These are phyloP conservation scores for Aquanectria penicillioides DNA, from an alignment of 2,329 filamentous ascomycete species.

Conservation along the genomic window DNA sequence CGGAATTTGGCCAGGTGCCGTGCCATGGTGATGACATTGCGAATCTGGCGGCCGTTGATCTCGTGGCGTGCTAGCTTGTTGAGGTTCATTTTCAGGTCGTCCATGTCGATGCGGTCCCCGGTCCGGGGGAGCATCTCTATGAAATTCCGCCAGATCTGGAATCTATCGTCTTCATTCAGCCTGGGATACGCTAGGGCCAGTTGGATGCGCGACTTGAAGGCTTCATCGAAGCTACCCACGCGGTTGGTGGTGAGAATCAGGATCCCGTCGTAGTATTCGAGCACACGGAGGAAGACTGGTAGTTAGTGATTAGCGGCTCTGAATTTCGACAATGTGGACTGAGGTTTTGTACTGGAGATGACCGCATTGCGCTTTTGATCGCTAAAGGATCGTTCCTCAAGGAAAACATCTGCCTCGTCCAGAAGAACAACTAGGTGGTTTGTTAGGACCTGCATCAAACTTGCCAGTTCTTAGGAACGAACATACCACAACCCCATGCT, in stretches of 20 bases:
- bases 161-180: constrained; percentile 33
- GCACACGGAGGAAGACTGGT: constrained; percentile 51
- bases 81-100: constrained; percentile 21
- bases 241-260: constrained; percentile 58
- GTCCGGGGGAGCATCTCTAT: constrained; percentile 39
- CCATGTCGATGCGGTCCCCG: constrained; percentile 25
- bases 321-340: no score
- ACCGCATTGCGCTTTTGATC: constrained; percentile 18
- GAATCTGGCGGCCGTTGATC: constrained; percentile 46
- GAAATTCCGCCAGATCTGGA: constrained; percentile 41
- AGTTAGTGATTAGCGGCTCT: neutral
- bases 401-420: constrained; percentile 23
- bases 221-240: constrained; percentile 56
- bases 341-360: constrained; percentile 10
- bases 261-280: constrained; percentile 55
- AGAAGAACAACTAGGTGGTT: constrained; percentile 1
- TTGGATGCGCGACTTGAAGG: constrained; percentile 54
- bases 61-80: constrained; percentile 10
- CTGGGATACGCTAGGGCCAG: constrained; percentile 39
- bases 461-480: neutral
- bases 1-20: constrained; percentile 28
- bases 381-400: constrained; percentile 14
- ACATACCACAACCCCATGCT: constrained; percentile 25
- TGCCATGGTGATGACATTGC: constrained; percentile 36
- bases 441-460: neutral